A percentile compares a stretch with the other conserved stretches of the same genome.
Evolutionary conservation across 495 filamentous ascomycete species (phyloP).

Genomic region (Penicillium manginii): DNA sequence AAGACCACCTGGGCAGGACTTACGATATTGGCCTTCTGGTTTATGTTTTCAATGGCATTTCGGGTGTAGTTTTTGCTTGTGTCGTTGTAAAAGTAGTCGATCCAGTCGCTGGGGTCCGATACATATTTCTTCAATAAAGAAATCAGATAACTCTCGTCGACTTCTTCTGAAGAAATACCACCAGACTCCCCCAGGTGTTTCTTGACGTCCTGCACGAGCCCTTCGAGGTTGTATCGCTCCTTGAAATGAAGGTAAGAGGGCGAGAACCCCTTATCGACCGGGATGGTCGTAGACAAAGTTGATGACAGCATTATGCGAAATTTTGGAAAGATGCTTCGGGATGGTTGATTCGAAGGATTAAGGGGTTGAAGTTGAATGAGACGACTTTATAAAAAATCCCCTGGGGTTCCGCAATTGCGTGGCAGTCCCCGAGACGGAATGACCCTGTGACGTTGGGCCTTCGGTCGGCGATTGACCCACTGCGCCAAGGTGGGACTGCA

Average conservation of each 20-base stretch:
- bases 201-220: conserved; percentile 37
- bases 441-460: conserved; percentile 20
- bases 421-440: conserved; percentile 20
- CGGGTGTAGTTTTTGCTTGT: conserved; percentile 44
- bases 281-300: conserved; percentile 14
- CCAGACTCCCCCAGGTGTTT: conserved; percentile 31
- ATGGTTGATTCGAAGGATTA: not conserved
- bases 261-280: conserved; percentile 20
- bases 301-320: conserved; percentile 21
- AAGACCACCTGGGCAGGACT: not conserved
- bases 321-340: not conserved
- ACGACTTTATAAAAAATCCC: conserved; percentile 8
- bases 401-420: not conserved
- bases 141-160: conserved; percentile 34
- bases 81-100: conserved; percentile 38
- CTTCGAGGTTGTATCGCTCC: conserved; percentile 29
- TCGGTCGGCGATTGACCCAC: conserved; percentile 22
- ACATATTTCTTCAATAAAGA: conserved; percentile 36
- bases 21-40: conserved; percentile 41
- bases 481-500: too few relatives aligned
- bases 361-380: conserved; percentile 2
- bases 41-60: conserved; percentile 44
- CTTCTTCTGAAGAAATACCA: conserved; percentile 35
- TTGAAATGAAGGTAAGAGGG: conserved; percentile 26
- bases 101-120: conserved; percentile 39